Evolutionary conservation across 441 rosid genomes (phyloP), one percentile per base, ranked within the genome.

Genomic region (Francoa sonchifolia): DNA sequence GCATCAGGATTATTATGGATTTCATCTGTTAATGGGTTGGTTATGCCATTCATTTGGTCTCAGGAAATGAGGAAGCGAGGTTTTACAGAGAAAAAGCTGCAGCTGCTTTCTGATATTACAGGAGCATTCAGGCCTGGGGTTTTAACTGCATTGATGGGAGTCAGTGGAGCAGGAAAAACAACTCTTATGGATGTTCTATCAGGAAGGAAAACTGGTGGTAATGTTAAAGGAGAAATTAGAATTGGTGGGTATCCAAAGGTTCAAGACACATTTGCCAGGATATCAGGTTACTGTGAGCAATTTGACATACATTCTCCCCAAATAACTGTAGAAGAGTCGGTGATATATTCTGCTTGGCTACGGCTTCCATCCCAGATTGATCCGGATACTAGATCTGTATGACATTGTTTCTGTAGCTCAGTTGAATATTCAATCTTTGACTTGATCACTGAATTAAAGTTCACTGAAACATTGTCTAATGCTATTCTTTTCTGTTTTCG

Each of bases 101-200:
- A 76, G 37, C 71, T 86, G 1, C 80, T 90, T 21, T 32, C 63
- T 16, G 79, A 62, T 41, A 83, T 83, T 33, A 86, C 95, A 8
- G 72, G 99, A 1, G 77, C 79, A 42, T 86, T 90, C 66, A 71
- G 93, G 67, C 95, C 96, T 6, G 95, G 95, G 46, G 70, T 86
- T 4, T 68, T 90, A 42, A 86, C 96, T 13, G 99, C 99, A 33
- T 41, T 90, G 15, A 83, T 90, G 95, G 99, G 99, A 47, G 94
- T 86, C 18, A 83, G 96, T 48, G 99, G 99, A 50, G 95, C 99
- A 18, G 94, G 99, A 41, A 90, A 90, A 72, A 90, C 99, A 0
- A 90, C 95, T 7, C 50, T 90, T 56, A 82, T 90, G 96, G 96
- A 90, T 70, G 96, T 90, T 65, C 59, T 90, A 37, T 90, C 95